A percentile compares a stretch with the other conserved stretches of the same genome.
Evolutionary conservation across 23 red algal genomes (phyloP).

Genomic region (Porphyridium purpureum): DNA sequence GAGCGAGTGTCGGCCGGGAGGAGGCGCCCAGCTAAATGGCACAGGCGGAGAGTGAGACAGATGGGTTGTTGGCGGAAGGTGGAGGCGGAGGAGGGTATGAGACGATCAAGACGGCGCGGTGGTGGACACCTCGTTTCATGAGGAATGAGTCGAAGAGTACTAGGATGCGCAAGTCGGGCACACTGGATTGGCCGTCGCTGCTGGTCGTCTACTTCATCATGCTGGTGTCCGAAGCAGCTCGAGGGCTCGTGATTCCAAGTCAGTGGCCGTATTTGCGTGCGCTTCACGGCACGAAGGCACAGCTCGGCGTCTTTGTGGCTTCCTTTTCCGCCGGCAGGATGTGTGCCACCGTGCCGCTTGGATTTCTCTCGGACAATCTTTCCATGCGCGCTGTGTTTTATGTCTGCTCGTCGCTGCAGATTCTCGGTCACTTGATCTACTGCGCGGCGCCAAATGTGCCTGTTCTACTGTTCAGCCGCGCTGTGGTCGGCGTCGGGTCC

Average conservation of each 20-base stretch:
- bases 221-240: constrained; percentile 70
- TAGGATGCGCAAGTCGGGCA: not conserved
- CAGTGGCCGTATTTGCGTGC: constrained; percentile 65
- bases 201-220: constrained; percentile 12
- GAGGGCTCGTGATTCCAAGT: constrained; percentile 70
- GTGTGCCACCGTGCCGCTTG: constrained; percentile 70
- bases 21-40: too few relatives aligned
- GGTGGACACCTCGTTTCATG: too few relatives aligned
- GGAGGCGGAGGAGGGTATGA: too few relatives aligned
- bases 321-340: constrained; percentile 82
- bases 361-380: constrained; percentile 42
- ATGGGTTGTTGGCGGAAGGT: too few relatives aligned
- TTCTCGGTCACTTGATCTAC: constrained; percentile 65
- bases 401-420: constrained; percentile 25
- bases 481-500: constrained; percentile 67
- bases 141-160: too few relatives aligned
- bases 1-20: too few relatives aligned
- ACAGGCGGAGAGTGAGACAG: too few relatives aligned
- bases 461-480: constrained; percentile 38
- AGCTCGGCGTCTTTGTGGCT: constrained; percentile 72
- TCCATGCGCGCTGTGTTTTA: constrained; percentile 39
- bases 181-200: constrained; percentile 12
- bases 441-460: not conserved
- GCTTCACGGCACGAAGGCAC: constrained; percentile 33
- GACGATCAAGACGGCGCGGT: too few relatives aligned